Conservation (phyloP, 2,329 filamentous ascomycete species). For the Xylariaceae sp. region DNA sequence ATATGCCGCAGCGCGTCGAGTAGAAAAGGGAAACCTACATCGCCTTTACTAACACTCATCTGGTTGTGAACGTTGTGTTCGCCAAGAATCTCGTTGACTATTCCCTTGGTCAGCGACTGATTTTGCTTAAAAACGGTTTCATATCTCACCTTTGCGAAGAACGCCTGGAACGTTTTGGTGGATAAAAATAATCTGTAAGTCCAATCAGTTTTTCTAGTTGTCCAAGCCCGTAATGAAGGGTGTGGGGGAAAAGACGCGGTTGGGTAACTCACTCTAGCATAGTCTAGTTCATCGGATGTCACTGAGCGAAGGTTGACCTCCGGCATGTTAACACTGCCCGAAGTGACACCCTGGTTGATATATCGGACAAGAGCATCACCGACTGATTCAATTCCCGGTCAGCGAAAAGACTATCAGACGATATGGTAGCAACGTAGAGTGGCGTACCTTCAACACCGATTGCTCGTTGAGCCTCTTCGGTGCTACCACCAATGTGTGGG, state of each 20-base stretch:
- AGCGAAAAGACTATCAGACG: conserved; percentile 3
- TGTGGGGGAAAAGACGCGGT: not conserved
- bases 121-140: not conserved
- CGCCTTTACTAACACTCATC: conserved; percentile 90
- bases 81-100: conserved; percentile 88
- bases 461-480: conserved; percentile 92
- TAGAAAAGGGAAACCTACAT: conserved; percentile 46
- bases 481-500: conserved; percentile 95
- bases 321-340: conserved; percentile 94
- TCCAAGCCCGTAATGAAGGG: not conserved
- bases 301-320: conserved; percentile 87
- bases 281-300: conserved; percentile 81
- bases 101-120: conserved; percentile 11
- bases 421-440: conserved; percentile 6
- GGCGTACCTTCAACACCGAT: conserved; percentile 76
- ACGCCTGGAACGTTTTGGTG: conserved; percentile 97
- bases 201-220: conserved; percentile 18
- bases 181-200: conserved; percentile 73
- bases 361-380: conserved; percentile 82
- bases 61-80: conserved; percentile 99
- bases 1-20: not conserved
- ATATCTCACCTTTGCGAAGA: conserved; percentile 62
- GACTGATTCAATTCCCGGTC: conserved; percentile 45
- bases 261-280: conserved; percentile 62
- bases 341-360: conserved; percentile 88